Evolutionary conservation across 352 stramenopile genomes (phyloP).

Genomic region (Phytophthora ramorum): DNA sequence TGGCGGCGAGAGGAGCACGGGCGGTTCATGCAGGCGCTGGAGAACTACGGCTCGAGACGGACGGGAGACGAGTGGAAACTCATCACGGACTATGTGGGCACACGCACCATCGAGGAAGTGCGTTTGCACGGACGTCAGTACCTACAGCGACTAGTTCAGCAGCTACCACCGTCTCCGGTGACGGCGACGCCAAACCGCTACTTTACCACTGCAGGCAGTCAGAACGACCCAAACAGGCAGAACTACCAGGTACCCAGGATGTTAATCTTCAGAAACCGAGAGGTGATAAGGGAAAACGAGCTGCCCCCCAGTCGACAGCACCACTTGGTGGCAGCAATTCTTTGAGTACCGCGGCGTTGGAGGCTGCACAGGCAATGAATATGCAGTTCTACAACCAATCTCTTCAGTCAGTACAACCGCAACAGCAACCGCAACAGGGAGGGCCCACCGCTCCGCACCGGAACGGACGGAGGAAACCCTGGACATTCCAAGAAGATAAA

Average conservation of each 20-base stretch:
- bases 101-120: constrained; percentile 39
- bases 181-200: constrained; percentile 24
- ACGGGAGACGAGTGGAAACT: constrained; percentile 73
- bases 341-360: constrained; percentile 34
- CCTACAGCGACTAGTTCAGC: constrained; percentile 21
- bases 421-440: constrained; percentile 21
- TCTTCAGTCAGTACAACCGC: constrained; percentile 17
- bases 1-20: constrained; percentile 83
- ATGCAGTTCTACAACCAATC: constrained; percentile 22
- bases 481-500: constrained; percentile 88
- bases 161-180: constrained; percentile 33
- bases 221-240: constrained; percentile 39
- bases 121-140: not conserved
- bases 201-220: constrained; percentile 23
- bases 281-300: constrained; percentile 20
- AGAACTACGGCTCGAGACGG: constrained; percentile 60
- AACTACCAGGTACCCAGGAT: constrained; percentile 28
- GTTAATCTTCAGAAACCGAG: constrained; percentile 20
- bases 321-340: constrained; percentile 14
- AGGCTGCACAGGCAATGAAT: constrained; percentile 40
- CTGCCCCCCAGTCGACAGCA: not conserved
- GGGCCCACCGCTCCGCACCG: constrained; percentile 23
- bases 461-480: constrained; percentile 49
- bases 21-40: constrained; percentile 84
- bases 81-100: constrained; percentile 74